These are phyloP conservation scores for Trichoderma breve DNA, from an alignment of 2,329 filamentous ascomycete genomes.

Conservation along the genomic window DNA sequence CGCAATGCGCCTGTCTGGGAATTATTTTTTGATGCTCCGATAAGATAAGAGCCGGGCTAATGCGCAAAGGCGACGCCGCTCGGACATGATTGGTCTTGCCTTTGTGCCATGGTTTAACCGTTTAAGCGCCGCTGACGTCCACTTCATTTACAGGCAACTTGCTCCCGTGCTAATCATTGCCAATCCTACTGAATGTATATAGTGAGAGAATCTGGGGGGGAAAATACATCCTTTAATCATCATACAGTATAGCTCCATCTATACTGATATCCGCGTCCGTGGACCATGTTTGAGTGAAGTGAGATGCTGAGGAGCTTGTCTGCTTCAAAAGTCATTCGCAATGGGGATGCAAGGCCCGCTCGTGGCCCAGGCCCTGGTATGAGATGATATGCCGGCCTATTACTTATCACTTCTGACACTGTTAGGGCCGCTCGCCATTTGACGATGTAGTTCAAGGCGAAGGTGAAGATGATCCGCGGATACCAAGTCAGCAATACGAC, in stretches of 20 bases:
- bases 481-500: slow-evolving; percentile 52
- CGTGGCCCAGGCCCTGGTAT: slow-evolving; percentile 56
- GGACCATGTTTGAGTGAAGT: slow-evolving; percentile 6
- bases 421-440: slow-evolving; percentile 58
- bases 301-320: neutral
- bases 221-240: neutral
- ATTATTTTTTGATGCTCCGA: slow-evolving; percentile 20
- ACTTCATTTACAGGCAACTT: neutral
- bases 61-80: neutral
- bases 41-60: slow-evolving; percentile 1
- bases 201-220: neutral
- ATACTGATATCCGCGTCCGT: neutral
- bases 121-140: neutral
- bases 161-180: neutral
- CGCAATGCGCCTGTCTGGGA: slow-evolving; percentile 7
- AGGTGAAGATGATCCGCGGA: slow-evolving; percentile 41
- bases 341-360: slow-evolving; percentile 58
- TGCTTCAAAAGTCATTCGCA: slow-evolving; percentile 22
- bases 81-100: neutral
- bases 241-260: neutral
- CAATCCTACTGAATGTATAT: neutral
- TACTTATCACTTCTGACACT: neutral
- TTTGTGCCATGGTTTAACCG: neutral
- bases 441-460: slow-evolving; percentile 55
- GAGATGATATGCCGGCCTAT: slow-evolving; percentile 22